These are phyloP conservation scores for Scalesia atractyloides DNA, from an alignment of 129 eudicot genomes.

Conservation along the genomic window DNA sequence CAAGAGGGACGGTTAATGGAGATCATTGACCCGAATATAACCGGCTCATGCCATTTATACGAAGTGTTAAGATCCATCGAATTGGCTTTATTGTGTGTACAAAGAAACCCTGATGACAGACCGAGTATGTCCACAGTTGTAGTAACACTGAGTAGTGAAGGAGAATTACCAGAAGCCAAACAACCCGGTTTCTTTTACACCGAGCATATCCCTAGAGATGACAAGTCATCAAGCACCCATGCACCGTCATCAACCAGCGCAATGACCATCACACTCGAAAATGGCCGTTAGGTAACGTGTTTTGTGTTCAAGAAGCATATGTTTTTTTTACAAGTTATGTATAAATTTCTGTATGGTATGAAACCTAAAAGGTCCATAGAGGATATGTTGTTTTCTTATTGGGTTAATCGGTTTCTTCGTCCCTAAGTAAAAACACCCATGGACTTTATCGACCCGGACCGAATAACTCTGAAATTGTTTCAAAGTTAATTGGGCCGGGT, in stretches of 20 bases:
- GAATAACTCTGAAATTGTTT: too few relatives aligned
- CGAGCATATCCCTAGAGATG: constrained; percentile 37
- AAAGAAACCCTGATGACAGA: constrained; percentile 49
- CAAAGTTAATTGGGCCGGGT: too few relatives aligned
- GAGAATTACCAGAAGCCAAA: constrained; percentile 38
- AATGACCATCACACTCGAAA: constrained; percentile 35
- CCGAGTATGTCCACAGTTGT: constrained; percentile 53
- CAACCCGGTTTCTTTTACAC: constrained; percentile 56
- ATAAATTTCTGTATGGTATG: neutral
- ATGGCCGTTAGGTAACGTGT: constrained; percentile 18
- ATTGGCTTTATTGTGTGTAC: constrained; percentile 49
- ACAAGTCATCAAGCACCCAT: constrained; percentile 26
- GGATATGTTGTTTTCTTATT: neutral
- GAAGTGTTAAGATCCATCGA: constrained; percentile 48
- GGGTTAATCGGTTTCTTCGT: neutral
- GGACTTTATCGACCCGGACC: too few relatives aligned
- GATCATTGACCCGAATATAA: constrained; percentile 32
- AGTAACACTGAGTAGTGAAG: constrained; percentile 41
- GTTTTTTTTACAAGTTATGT: neutral
- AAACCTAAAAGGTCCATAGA: neutral
- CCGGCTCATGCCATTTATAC: constrained; percentile 26
- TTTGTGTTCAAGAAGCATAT: neutral
- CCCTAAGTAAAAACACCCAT: too few relatives aligned
- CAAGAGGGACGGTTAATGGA: constrained; percentile 48
- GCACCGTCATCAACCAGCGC: constrained; percentile 19